These are phyloP conservation scores for Coemansia sp. DNA, from an alignment of 192 early-diverging fungal genomes.

Conservation along the genomic window DNA sequence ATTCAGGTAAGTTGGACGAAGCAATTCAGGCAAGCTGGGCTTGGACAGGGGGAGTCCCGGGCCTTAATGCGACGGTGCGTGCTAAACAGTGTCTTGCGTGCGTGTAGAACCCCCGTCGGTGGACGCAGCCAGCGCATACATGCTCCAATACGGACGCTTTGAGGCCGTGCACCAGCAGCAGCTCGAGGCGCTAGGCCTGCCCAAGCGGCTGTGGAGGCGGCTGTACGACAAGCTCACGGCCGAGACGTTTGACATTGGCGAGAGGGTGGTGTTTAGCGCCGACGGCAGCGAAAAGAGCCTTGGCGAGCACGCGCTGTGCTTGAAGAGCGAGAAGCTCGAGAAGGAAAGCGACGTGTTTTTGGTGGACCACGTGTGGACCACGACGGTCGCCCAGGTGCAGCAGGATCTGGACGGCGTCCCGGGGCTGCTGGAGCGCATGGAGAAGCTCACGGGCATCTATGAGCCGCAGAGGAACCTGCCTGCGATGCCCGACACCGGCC, in stretches of 20 bases:
- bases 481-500: conserved; percentile 35
- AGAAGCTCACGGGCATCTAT: conserved; percentile 59
- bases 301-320: conserved; percentile 20
- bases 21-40: neutral
- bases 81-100: neutral
- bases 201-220: conserved; percentile 33
- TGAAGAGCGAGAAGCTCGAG: conserved; percentile 29
- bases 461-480: conserved; percentile 34
- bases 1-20: neutral
- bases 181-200: conserved; percentile 42
- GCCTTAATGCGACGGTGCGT: neutral
- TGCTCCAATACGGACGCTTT: conserved; percentile 41
- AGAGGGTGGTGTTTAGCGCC: conserved; percentile 30
- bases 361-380: conserved; percentile 75
- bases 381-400: conserved; percentile 55
- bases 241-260: conserved; percentile 39
- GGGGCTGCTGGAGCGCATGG: conserved; percentile 61
- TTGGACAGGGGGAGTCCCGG: no score
- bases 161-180: conserved; percentile 42
- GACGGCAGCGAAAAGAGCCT: neutral
- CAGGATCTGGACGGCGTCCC: conserved; percentile 56
- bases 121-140: conserved; percentile 31
- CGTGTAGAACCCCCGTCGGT: conserved; percentile 3
- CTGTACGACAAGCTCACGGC: conserved; percentile 34
- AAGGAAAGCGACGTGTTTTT: conserved; percentile 60